Percentiles rank a stretch among this genome's conserved stretches.
Conservation (phyloP, 2,329 filamentous ascomycete genomes). For the Neofusicoccum cordaticola region DNA sequence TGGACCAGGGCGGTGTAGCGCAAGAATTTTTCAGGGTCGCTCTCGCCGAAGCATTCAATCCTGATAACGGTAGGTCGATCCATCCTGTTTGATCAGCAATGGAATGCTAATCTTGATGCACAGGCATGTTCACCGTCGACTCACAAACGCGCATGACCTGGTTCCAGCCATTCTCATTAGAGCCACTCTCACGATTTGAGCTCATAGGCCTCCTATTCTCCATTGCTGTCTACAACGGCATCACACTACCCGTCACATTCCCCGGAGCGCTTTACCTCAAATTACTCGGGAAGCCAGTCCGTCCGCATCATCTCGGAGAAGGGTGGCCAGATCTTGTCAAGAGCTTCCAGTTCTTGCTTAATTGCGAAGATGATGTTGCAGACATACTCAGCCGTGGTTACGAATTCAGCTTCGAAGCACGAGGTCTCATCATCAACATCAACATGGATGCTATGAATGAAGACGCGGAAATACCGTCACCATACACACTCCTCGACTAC, state of each 20-base stretch:
- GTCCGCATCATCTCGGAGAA: conserved; percentile 76
- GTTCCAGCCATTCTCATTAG: conserved; percentile 80
- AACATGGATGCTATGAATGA: conserved; percentile 46
- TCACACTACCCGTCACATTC: conserved; percentile 87
- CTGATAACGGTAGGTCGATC: conserved; percentile 60
- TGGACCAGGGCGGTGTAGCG: conserved; percentile 92
- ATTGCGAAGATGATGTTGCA: conserved; percentile 79
- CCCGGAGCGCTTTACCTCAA: conserved; percentile 81
- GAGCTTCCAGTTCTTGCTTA: conserved; percentile 68
- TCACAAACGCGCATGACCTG: conserved; percentile 74
- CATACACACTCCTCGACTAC: neutral
- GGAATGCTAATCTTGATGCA: neutral
- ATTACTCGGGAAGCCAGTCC: conserved; percentile 67
- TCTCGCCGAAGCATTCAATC: conserved; percentile 74
- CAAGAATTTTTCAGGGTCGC: conserved; percentile 92
- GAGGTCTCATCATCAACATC: conserved; percentile 53
- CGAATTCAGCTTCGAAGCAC: conserved; percentile 70
- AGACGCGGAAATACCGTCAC: neutral
- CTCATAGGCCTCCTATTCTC: conserved; percentile 84
- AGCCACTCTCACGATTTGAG: conserved; percentile 87
- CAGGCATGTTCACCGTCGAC: conserved; percentile 75
- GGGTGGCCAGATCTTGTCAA: conserved; percentile 82
- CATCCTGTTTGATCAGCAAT: neutral
- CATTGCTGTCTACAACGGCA: conserved; percentile 86
- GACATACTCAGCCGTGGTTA: conserved; percentile 83